These are phyloP conservation scores for Lineolata rhizophorae DNA, from an alignment of 495 filamentous ascomycete genomes.

Conservation along the genomic window DNA sequence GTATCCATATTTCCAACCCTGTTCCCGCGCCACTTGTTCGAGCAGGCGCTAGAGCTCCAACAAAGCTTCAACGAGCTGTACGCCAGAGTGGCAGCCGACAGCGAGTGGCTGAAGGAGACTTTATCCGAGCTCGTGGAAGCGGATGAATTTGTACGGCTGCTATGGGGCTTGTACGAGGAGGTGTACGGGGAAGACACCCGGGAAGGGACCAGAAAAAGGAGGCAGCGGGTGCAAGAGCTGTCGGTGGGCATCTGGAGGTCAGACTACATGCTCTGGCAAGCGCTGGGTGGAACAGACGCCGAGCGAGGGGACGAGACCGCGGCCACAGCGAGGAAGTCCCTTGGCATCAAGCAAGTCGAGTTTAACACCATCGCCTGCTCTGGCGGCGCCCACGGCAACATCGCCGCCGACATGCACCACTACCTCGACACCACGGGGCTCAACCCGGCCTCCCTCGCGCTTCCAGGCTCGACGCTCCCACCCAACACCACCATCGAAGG, in stretches of 20 bases:
- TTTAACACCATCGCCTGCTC: conserved; percentile 11
- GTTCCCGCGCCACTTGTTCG: conserved; percentile 6
- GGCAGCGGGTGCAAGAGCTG: too few relatives aligned
- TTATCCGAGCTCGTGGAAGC: conserved; percentile 3
- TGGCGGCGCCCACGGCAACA: conserved; percentile 8
- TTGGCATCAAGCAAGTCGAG: conserved; percentile 11
- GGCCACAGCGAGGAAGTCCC: not conserved
- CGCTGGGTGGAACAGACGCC: too few relatives aligned
- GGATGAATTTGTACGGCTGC: conserved; percentile 2
- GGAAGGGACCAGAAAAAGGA: conserved; percentile 3
- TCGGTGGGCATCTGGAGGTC: conserved; percentile 7
- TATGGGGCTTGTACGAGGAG: too few relatives aligned
- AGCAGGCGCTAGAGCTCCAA: conserved; percentile 7
- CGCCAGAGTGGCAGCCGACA: conserved; percentile 5
- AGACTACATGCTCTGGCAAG: conserved; percentile 11
- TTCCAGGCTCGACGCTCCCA: conserved; percentile 3
- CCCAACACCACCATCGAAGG: conserved; percentile 2
- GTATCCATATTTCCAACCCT: conserved; percentile 6
- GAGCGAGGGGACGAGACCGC: not conserved
- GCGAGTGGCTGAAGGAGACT: conserved; percentile 6
- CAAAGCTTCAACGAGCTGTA: conserved; percentile 9
- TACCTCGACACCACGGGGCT: conserved; percentile 3
- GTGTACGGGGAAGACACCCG: conserved; percentile 5
- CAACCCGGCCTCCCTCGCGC: not conserved
- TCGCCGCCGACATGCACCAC: conserved; percentile 8